Evolutionary conservation across 202 grass and related monocot species (phyloP).

Genomic region (Panicum hallii): DNA sequence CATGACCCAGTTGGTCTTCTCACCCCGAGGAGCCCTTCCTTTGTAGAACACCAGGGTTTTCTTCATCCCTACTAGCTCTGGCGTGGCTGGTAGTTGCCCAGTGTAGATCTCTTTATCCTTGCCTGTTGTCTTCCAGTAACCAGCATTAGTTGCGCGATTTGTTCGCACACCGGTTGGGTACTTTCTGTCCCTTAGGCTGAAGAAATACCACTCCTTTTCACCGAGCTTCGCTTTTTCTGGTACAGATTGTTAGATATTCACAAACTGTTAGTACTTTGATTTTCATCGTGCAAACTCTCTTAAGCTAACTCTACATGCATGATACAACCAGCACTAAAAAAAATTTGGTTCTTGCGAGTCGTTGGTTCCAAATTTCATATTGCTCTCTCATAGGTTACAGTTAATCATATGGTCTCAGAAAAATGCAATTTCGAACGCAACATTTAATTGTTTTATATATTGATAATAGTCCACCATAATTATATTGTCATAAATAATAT

Average conservation of each 20-base stretch:
- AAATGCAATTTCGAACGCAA: no score
- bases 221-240: constrained; percentile 88
- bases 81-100: constrained; percentile 18
- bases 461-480: no score
- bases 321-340: background rate
- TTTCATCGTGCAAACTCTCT: background rate
- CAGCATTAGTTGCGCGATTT: constrained; percentile 81
- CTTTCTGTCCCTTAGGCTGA: constrained; percentile 78
- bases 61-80: constrained; percentile 80
- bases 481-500: background rate
- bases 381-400: no score
- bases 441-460: no score
- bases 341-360: background rate
- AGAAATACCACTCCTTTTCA: constrained; percentile 99
- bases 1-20: constrained; percentile 97
- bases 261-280: background rate
- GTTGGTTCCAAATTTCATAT: background rate
- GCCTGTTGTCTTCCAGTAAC: constrained; percentile 91
- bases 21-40: constrained; percentile 85
- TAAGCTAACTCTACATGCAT: background rate
- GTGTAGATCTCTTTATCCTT: constrained; percentile 89
- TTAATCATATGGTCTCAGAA: no score
- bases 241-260: background rate
- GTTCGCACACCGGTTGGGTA: constrained; percentile 89
- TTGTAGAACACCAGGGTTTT: constrained; percentile 98